phyloP scores from a whole-genome alignment of 2,329 filamentous ascomycete species.

The Penicillium sp. region DNA sequence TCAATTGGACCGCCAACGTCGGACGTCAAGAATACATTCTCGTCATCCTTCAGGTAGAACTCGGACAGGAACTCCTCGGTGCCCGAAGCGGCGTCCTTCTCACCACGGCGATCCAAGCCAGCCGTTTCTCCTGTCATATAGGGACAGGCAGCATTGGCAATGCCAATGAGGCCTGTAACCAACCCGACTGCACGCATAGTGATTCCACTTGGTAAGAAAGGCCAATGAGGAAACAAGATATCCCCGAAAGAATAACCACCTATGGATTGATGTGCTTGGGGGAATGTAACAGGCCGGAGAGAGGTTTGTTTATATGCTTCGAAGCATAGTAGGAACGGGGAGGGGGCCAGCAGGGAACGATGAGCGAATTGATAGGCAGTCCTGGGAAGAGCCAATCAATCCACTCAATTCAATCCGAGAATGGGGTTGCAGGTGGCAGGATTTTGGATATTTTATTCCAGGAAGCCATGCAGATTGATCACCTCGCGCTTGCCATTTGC shows the following conservation, averaged over 20 bases:
- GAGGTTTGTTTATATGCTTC: too few species aligned
- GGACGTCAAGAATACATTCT: conserved; percentile 53
- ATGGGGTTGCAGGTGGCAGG: too few species aligned
- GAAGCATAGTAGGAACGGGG: too few species aligned
- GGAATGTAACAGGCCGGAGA: too few species aligned
- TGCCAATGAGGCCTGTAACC: conserved; percentile 25
- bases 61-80: conserved; percentile 40
- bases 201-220: not conserved
- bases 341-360: too few species aligned
- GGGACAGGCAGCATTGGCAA: conserved; percentile 37
- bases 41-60: conserved; percentile 47
- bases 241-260: not conserved
- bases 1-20: conserved; percentile 63
- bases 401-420: too few species aligned
- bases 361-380: too few species aligned
- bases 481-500: too few species aligned
- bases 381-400: too few species aligned
- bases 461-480: too few species aligned
- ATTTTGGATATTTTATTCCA: not conserved
- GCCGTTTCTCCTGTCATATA: conserved; percentile 34
- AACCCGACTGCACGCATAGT: conserved; percentile 25
- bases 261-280: too few species aligned
- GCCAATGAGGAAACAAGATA: not conserved
- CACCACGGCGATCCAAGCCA: conserved; percentile 19
- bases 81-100: conserved; percentile 21